Conservation (phyloP, 2,329 filamentous ascomycete genomes). For the Penicillium nordicum region DNA sequence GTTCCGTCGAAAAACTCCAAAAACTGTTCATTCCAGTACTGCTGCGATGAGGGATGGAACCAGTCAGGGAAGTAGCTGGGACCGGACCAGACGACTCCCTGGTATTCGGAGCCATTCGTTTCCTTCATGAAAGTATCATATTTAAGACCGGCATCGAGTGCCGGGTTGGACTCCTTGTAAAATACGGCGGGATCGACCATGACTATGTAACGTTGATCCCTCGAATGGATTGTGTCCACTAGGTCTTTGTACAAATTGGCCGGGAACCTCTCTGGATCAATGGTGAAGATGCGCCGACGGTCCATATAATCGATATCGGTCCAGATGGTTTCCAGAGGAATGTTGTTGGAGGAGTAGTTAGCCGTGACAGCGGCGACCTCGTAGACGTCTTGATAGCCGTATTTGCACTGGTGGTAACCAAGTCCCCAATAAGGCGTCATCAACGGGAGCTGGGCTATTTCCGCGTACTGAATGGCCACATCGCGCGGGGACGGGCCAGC, state of each 20-base stretch:
- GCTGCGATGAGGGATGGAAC: conserved; percentile 62
- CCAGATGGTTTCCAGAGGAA: conserved; percentile 44
- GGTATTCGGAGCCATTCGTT: not conserved
- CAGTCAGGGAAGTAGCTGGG: conserved; percentile 70
- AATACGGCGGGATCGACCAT: conserved; percentile 65
- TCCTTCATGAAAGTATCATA: conserved; percentile 10
- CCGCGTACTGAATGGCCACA: conserved; percentile 53
- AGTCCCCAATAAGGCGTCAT: conserved; percentile 60
- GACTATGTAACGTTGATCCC: conserved; percentile 66
- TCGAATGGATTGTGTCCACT: conserved; percentile 62
- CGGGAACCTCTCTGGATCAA: conserved; percentile 37
- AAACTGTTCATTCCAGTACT: conserved; percentile 69
- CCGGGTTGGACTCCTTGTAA: conserved; percentile 11
- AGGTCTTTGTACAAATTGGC: conserved; percentile 47
- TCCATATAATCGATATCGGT: conserved; percentile 44
- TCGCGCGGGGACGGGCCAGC: conserved; percentile 52
- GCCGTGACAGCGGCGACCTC: conserved; percentile 41
- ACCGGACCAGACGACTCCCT: conserved; percentile 76
- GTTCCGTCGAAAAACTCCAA: conserved; percentile 59
- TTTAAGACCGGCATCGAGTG: conserved; percentile 9
- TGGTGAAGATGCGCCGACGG: conserved; percentile 36
- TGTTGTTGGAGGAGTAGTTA: conserved; percentile 39
- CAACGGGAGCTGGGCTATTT: conserved; percentile 46
- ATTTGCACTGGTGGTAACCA: conserved; percentile 59
- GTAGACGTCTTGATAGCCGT: conserved; percentile 54